A percentile compares a stretch with the other conserved stretches of the same genome.
Evolutionary conservation across 768 basidiomycete species (phyloP).

Genomic region (Filobasidium wieringae): DNA sequence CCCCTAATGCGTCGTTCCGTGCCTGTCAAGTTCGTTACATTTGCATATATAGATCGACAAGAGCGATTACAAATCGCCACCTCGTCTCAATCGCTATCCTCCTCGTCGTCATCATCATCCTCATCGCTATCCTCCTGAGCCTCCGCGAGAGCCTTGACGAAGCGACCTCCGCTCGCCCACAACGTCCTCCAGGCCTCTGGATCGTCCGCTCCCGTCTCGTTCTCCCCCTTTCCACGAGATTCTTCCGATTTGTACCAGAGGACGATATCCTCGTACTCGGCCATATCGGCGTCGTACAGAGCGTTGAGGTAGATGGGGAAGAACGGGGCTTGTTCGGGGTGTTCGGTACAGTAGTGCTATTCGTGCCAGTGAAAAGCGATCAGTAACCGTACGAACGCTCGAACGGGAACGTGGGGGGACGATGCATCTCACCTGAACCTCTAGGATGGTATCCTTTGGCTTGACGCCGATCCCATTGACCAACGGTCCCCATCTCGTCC

Average conservation of each 20-base stretch:
- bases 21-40: no score
- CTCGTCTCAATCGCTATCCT: background rate
- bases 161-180: conserved; percentile 48
- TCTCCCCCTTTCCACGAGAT: conserved; percentile 41
- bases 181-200: conserved; percentile 43
- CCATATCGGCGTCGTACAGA: conserved; percentile 81
- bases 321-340: conserved; percentile 46
- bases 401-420: no score
- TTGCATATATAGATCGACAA: no score
- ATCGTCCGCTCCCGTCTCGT: conserved; percentile 45
- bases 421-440: conserved; percentile 73
- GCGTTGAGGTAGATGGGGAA: conserved; percentile 78
- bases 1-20: no score
- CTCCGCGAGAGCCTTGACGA: conserved; percentile 69
- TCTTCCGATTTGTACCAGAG: conserved; percentile 55
- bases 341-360: conserved; percentile 42
- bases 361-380: no score
- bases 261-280: conserved; percentile 82
- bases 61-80: no score
- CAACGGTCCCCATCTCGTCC: conserved; percentile 69
- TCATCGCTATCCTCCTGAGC: conserved; percentile 45
- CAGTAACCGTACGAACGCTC: no score
- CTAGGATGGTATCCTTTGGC: conserved; percentile 62
- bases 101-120: conserved; percentile 15
- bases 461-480: conserved; percentile 71